Base-by-base conservation (phyloP, 257 asterid genomes). In the Leonotis leonurus region DNA sequence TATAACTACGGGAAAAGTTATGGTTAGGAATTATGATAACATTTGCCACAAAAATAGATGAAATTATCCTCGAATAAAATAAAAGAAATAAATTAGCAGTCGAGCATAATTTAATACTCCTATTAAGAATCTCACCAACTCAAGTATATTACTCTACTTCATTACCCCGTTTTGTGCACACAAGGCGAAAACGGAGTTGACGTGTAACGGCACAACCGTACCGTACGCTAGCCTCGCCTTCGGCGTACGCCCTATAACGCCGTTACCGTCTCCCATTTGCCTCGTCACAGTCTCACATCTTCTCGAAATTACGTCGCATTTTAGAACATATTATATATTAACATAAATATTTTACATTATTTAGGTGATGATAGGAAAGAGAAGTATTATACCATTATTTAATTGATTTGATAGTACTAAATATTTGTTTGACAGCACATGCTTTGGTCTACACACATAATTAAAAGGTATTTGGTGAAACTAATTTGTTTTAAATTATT, bases 171-270 rank as follows among this genome's bases (percentile, higher is more conserved):
- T n/a, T n/a, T n/a, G n/a, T n/a, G n/a, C n/a, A n/a, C n/a, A n/a
- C n/a, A n/a, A 9, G 18, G 46, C 27, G 54, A n/a, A n/a, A n/a
- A n/a, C n/a, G 53, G 35, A 4, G 55, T 4, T 17, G 75, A 56
- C 59, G 65, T 57, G 75, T 69, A 75, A 64, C 51, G 69, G 49
- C 75, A 74, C 75, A 69, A 9, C 36, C 29, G 17, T 36, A 56
- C 39, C 46, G 65, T 65, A 65, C 35, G 70, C 51, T 57, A 26
- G 24, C 66, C 49, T 67, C 21, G 10, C 66, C 60, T 60, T 54
- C 55, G 62, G 46, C 71, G 1, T 67, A 14, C 26, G 57, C 51
- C 52, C 56, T 26, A 16, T 35, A 56, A 73, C 70, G 52, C 58
- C 43, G 24, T 53, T 59, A 45, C 32, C 29, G 13, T 29, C 11